Evolutionary conservation across 495 filamentous ascomycete genomes (phyloP).

Genomic region (Lophiostoma macrostomum): DNA sequence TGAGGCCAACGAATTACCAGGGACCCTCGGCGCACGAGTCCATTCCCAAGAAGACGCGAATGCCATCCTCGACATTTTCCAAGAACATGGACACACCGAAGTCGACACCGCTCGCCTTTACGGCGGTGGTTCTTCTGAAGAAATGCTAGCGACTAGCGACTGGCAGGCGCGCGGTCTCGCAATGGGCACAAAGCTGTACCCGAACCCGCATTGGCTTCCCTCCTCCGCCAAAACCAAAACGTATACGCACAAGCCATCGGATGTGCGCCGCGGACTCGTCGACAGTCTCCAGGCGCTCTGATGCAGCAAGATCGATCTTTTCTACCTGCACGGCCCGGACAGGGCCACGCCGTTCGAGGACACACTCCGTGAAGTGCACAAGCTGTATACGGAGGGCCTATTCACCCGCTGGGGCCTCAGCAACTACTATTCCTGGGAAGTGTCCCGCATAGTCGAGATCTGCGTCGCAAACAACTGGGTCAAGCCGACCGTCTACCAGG

Average conservation of each 20-base stretch:
- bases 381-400: conserved; percentile 48
- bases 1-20: no score
- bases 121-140: conserved; percentile 54
- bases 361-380: conserved; percentile 48
- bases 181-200: conserved; percentile 55
- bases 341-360: conserved; percentile 49
- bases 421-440: conserved; percentile 53
- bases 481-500: conserved; percentile 62
- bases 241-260: conserved; percentile 37
- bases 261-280: conserved; percentile 38
- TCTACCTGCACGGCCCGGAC: conserved; percentile 54
- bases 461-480: conserved; percentile 54
- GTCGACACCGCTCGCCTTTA: conserved; percentile 33
- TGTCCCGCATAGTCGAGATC: conserved; percentile 51
- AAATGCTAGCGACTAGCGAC: conserved; percentile 46
- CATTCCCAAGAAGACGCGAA: conserved; percentile 39
- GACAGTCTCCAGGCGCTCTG: conserved; percentile 47
- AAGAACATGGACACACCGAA: conserved; percentile 43
- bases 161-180: conserved; percentile 50
- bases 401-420: conserved; percentile 52
- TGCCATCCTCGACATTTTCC: conserved; percentile 51
- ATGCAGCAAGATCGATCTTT: conserved; percentile 51
- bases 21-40: no score
- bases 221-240: no score
- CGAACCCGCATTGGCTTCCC: conserved; percentile 35